phyloP scores from a whole-genome alignment of 2,329 filamentous ascomycete genomes.

The Orbilia ellipsospora region DNA sequence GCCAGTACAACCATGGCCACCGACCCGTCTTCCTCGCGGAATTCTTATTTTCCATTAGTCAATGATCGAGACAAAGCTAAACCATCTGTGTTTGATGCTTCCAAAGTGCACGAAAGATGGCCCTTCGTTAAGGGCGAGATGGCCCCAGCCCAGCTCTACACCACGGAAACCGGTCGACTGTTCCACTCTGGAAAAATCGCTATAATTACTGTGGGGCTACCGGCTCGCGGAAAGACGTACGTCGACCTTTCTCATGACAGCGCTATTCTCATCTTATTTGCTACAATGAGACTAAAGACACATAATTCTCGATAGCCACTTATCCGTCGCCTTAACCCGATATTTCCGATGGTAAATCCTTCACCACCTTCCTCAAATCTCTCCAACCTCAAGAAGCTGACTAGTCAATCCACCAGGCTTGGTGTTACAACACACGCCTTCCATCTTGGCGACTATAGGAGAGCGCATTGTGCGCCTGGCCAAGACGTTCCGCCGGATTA shows the following conservation, averaged over 20 bases:
- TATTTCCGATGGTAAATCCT: constrained; percentile 81
- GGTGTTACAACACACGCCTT: constrained; percentile 98
- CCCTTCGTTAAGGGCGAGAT: constrained; percentile 67
- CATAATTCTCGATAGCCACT: constrained; percentile 71
- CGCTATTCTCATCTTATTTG: not conserved
- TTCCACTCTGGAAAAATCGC: constrained; percentile 98
- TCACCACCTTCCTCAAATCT: not conserved
- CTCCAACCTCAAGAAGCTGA: not conserved
- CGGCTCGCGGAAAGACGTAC: constrained; percentile 93
- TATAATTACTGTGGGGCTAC: constrained; percentile 95
- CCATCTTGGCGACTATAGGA: constrained; percentile 94
- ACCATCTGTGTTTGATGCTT: constrained; percentile 34
- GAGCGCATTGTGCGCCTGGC: constrained; percentile 85
- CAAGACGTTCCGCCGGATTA: constrained; percentile 94
- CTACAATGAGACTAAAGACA: constrained; percentile 17
- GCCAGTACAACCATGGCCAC: constrained; percentile 23
- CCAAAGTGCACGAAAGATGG: constrained; percentile 55
- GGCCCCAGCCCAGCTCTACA: constrained; percentile 96
- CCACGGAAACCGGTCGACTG: constrained; percentile 93
- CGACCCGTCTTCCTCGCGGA: constrained; percentile 13
- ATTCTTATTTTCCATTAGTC: constrained; percentile 43
- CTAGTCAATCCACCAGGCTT: constrained; percentile 69
- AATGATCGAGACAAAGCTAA: constrained; percentile 35
- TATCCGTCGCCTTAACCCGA: constrained; percentile 91
- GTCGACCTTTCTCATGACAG: constrained; percentile 61